Evolutionary conservation across 495 filamentous ascomycete species (phyloP), one percentile per base, ranked within the genome.

Genomic region (Haplographium delicatum): DNA sequence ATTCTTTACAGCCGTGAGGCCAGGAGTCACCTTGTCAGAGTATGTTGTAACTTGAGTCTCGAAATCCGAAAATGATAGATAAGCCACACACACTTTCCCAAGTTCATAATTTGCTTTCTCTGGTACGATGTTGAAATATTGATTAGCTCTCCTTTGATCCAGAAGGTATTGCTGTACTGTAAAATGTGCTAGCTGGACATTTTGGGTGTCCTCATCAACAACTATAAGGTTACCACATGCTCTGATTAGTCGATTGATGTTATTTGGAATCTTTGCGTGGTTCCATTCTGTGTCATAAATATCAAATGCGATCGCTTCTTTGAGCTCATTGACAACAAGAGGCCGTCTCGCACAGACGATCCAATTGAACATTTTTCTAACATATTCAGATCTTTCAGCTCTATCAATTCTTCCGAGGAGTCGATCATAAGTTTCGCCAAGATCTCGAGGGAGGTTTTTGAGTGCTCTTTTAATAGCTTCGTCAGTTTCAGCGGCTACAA

Each of bases 11-110:
- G 16, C 35, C 0, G 35, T 19, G 9, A 39, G 22, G 1, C 9
- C 9, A 7, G 9, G 22, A 5, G 35, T 39, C 8, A 7, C 4
- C 3, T 18, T 47, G 19, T 50, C 8, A 2, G 4, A 4, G 23
- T 41, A 50, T 26, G 4, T 11, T n/a, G 25, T 39, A 25, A 50
- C n/a, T 16, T 50, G 35, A 9, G 16, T 34, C 33, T 62, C 60
- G 46, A 69, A 69, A 48, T 68, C 61, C 31, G 45, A 58, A 39
- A 67, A 66, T 27, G 61, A 44, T 10, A 70, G 60, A 47, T 69
- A 70, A 0, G 62, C 63, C 20, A 67, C 54, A 39, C 67, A 69
- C 10, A 63, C 45, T 4, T 60, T 45, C 8, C 66, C 63, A 35
- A 57, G 24, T 5, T 40, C 5, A 5, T 26, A 23, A 18, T 57